Conservation (phyloP, 768 basidiomycete species). For the Hypsizygus marmoreus region DNA sequence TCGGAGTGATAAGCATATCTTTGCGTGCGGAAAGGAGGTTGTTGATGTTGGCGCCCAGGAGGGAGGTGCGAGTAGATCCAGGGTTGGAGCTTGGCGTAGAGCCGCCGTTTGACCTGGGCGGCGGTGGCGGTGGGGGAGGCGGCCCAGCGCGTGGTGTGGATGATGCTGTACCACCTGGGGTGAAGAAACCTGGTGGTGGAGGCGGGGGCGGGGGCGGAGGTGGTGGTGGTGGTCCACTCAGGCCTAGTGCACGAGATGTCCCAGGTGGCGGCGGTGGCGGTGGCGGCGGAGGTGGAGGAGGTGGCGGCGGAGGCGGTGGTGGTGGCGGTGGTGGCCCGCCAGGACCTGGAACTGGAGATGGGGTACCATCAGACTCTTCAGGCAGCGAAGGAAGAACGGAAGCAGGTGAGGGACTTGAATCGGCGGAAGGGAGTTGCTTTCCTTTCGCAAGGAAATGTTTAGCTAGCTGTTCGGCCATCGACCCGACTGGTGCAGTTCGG, state of each 20-base stretch:
- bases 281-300: slow-evolving; percentile 36
- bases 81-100: slow-evolving; percentile 38
- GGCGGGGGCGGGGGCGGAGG: slow-evolving; percentile 40
- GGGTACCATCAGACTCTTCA: slow-evolving; percentile 34
- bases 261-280: slow-evolving; percentile 39
- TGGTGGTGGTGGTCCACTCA: slow-evolving; percentile 28
- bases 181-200: slow-evolving; percentile 27
- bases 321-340: slow-evolving; percentile 21
- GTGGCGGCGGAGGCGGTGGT: slow-evolving; percentile 24
- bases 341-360: slow-evolving; percentile 28
- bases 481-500: slow-evolving; percentile 40
- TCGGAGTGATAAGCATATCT: slow-evolving; percentile 81
- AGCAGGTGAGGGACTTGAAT: slow-evolving; percentile 35
- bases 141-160: slow-evolving; percentile 29
- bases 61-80: slow-evolving; percentile 61
- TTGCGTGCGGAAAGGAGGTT: slow-evolving; percentile 69
- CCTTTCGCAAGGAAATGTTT: slow-evolving; percentile 58
- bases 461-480: slow-evolving; percentile 63
- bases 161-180: slow-evolving; percentile 18
- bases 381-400: slow-evolving; percentile 36
- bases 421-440: slow-evolving; percentile 38
- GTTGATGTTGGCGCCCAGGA: slow-evolving; percentile 59
- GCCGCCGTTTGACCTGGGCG: slow-evolving; percentile 23
- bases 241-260: slow-evolving; percentile 24
- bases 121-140: slow-evolving; percentile 42